Base-by-base conservation (phyloP, 2,329 filamentous ascomycete genomes). In the Apiospora saccharicola region DNA sequence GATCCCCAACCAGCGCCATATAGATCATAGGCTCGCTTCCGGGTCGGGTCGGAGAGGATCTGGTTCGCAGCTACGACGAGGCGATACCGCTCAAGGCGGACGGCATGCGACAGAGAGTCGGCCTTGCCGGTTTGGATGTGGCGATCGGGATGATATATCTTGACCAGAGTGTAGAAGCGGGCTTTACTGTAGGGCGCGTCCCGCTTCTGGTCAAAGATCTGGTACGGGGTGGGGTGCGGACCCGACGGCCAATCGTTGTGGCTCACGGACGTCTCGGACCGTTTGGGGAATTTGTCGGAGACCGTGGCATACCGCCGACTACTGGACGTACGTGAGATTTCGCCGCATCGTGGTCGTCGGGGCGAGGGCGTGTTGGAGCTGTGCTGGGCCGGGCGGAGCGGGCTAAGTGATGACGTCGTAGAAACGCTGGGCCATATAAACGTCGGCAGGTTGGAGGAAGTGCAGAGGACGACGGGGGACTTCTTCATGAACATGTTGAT, bases 81-180 rank as follows among this genome's bases (percentile, higher is more conserved):
- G 57, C 90, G 87, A 79, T 94, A 94, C 70, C 92, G 88, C 67
- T 88, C 89, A 71, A 95, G 92, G 82, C 93, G 96, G 41, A 85
- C 81, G 0, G 94, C 92, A 80, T 98, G 91, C 72, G 93, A 96
- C 68, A 99, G 90, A 71, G 99, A 92, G 77, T 94, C 89, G 82
- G 99, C 94, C 22, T 96, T 96, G 22, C 94, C 90, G 7, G 44
- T 14, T 14, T 85, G 82, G 73, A 84, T 81, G 74, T 84, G 85
- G 73, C 89, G 90, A 82, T 99, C 96, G 0, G 96, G 96, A 80
- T 99, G 96, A 84, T 99, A 99, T 67, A 97, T 86, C 85, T 98
- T 99, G 72, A 97, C 96, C 70, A 99, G 90, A 79, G 96, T 89
- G 82, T 97, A 96, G 87, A 95, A 99, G 73, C 90, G 90, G 61